A percentile compares a stretch with the other conserved stretches of the same genome.
These are phyloP conservation scores for Yarrowia sp. DNA, from an alignment of 805 yeast genomes.

Conservation along the genomic window DNA sequence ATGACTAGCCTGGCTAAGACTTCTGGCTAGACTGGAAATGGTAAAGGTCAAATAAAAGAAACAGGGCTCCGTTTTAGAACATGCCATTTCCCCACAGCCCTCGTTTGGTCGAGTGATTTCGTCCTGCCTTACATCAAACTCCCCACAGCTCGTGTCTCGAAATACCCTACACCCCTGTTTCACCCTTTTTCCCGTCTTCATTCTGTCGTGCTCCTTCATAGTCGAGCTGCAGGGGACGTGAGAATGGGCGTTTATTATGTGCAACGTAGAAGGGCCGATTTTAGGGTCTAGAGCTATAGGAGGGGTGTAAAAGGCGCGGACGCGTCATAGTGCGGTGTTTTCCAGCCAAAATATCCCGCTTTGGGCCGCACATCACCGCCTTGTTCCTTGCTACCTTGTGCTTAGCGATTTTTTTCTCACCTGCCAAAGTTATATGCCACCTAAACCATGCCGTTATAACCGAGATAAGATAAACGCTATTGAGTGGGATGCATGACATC, in stretches of 20 bases:
- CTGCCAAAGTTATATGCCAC: constrained; percentile 8
- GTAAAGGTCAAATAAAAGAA: not conserved
- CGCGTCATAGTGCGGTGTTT: no score
- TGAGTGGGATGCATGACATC: constrained; percentile 2
- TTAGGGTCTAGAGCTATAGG: no score
- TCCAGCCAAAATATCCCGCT: not conserved
- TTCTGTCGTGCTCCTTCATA: constrained; percentile 13
- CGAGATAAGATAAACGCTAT: constrained; percentile 22
- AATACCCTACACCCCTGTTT: constrained; percentile 8
- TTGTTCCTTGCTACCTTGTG: not conserved
- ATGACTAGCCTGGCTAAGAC: not conserved
- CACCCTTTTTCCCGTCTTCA: not conserved
- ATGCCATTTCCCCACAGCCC: not conserved
- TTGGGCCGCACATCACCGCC: not conserved
- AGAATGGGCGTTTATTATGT: not conserved
- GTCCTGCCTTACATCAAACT: not conserved
- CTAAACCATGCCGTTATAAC: constrained; percentile 22
- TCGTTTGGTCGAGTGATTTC: not conserved
- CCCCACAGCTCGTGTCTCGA: not conserved
- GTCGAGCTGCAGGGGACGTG: constrained; percentile 1
- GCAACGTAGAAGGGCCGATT: not conserved
- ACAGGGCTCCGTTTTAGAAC: no score
- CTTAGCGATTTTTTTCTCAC: not conserved
- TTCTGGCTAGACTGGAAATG: not conserved
- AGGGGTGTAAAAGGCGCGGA: no score